Evolutionary conservation across 1,284 basidiomycete genomes (phyloP).

Genomic region (Tilletia indica): DNA sequence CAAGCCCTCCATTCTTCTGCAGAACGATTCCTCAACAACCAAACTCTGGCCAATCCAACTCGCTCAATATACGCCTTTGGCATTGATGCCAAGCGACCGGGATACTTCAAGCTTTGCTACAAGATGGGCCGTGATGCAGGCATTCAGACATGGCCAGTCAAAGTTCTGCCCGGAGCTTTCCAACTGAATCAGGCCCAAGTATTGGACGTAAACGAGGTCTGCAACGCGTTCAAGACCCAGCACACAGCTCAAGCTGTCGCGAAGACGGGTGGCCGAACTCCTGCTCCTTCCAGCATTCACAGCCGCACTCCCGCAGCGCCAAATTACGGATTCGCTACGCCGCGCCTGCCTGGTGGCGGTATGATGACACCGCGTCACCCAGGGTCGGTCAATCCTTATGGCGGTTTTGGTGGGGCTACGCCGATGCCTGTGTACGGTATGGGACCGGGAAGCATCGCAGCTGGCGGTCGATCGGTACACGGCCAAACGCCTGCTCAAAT

Average conservation of each 20-base stretch:
- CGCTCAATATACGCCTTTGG: slow-evolving; percentile 95
- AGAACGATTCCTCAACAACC: slow-evolving; percentile 49
- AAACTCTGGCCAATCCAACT: slow-evolving; percentile 81
- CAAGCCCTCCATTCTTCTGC: neutral
- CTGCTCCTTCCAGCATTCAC: slow-evolving; percentile 18
- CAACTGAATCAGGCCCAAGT: slow-evolving; percentile 51
- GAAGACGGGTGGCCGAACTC: slow-evolving; percentile 42
- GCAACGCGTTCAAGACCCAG: slow-evolving; percentile 56
- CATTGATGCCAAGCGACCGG: slow-evolving; percentile 82
- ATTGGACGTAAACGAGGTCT: slow-evolving; percentile 48
- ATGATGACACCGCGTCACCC: slow-evolving; percentile 10
- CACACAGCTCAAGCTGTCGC: slow-evolving; percentile 47
- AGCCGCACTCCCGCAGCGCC: slow-evolving; percentile 4
- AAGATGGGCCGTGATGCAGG: slow-evolving; percentile 66
- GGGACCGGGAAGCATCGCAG: neutral
- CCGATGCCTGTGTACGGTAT: slow-evolving; percentile 3
- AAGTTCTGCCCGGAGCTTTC: slow-evolving; percentile 52
- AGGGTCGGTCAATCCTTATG: slow-evolving; percentile 10
- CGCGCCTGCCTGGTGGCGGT: neutral
- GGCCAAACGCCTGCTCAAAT: neutral
- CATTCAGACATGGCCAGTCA: slow-evolving; percentile 56
- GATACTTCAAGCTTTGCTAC: slow-evolving; percentile 91
- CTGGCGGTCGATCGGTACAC: slow-evolving; percentile 5
- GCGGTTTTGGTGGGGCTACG: slow-evolving; percentile 1
- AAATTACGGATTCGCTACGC: neutral